phyloP scores from a whole-genome alignment of 768 basidiomycete species.

The Agaricus subrufescens region DNA sequence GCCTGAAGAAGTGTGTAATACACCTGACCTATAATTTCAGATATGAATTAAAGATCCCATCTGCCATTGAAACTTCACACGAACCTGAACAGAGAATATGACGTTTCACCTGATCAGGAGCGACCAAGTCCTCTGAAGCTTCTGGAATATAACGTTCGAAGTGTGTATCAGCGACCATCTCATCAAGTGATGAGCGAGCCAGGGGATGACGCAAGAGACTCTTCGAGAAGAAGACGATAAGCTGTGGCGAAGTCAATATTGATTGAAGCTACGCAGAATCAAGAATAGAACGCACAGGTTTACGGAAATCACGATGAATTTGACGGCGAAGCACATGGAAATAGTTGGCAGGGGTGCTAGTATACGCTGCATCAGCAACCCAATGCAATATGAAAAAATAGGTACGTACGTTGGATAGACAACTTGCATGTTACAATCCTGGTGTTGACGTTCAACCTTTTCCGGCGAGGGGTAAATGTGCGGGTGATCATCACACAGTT shows the following conservation, averaged over 20 bases:
- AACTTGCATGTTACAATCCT: conserved; percentile 99
- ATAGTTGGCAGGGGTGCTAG: conserved; percentile 91
- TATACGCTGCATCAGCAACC: conserved; percentile 12
- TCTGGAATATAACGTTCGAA: conserved; percentile 97
- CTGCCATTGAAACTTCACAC: conserved; percentile 6
- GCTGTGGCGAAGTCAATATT: conserved; percentile 32
- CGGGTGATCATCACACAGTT: conserved; percentile 97
- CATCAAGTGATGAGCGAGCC: conserved; percentile 80
- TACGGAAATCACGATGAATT: conserved; percentile 96
- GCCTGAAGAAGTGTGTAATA: conserved; percentile 88
- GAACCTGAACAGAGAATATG: conserved; percentile 87
- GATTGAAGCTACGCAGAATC: background rate
- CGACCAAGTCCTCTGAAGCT: conserved; percentile 62
- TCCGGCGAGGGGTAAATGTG: conserved; percentile 81
- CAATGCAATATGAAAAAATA: background rate
- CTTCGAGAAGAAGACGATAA: conserved; percentile 97
- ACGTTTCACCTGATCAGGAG: conserved; percentile 82
- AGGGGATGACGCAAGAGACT: conserved; percentile 90
- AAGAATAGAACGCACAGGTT: conserved; percentile 58
- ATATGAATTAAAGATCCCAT: background rate
- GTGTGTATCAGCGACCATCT: conserved; percentile 84
- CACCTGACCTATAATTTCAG: conserved; percentile 68
- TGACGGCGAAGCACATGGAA: conserved; percentile 98
- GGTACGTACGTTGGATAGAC: conserved; percentile 86
- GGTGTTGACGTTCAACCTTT: conserved; percentile 92